Evolutionary conservation across 176 grass and related monocot species (phyloP), one percentile per base, ranked within the genome.

Genomic region (Dactylis glomerata): DNA sequence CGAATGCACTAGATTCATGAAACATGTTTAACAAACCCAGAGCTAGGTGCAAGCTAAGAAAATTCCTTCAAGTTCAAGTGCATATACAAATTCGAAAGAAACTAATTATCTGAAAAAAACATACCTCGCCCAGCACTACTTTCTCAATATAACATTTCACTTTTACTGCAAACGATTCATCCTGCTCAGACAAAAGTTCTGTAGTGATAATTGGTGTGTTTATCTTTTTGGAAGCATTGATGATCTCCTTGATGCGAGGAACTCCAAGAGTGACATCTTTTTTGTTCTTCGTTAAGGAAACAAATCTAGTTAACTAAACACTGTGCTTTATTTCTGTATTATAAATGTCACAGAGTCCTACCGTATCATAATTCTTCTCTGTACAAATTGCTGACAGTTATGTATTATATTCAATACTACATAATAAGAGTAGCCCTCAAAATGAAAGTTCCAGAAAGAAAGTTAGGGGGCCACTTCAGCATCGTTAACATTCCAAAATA

Each of bases 171-270:
- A 81, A 91, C 28, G 82, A 30, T 17, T 82, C 89, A 86, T 98
- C 85, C 68, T 75, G 17, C 75, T 66, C 83, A 65, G 73, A 76
- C 41, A 93, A 24, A 85, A 98, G 89, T 47, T 58, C 87, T 75
- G 92, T 86, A 33, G 87, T 90, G 50, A 98, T 89, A 73, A 95
- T 87, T 28, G 92, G 96, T 20, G 93, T 98, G 79, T 91, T 98
- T 88, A 98, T 98, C 20, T 95, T 95, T 88, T 95, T 98, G 40
- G 87, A 51, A 45, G 89, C 96, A 81, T 95, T 95, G 76, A 98
- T 98, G 84, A 98, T 98, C 89, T 98, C 96, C 91, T 90, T 98
- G 82, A 98, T 98, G 46, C 96, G 91, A 64, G 96, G 96, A 86
- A 98, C 96, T 58, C 96, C 96, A 77, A 93, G 92, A 64, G 96